Conservation (phyloP, 148 eudicot species). For the Tetragonia tetragonoides region DNA sequence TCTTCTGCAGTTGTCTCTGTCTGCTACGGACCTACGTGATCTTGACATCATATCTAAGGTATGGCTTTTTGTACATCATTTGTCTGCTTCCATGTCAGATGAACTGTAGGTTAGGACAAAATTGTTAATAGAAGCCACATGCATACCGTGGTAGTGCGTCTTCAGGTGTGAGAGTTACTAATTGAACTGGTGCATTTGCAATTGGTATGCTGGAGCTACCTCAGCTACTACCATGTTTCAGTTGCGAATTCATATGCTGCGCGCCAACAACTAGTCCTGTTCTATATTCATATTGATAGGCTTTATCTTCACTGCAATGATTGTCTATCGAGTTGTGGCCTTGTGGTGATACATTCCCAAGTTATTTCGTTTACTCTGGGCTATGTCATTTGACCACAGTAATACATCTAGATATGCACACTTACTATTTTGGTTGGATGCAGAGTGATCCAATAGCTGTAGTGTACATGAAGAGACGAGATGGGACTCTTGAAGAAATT, state of each 20-base stretch:
- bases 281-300: not conserved
- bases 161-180: not conserved
- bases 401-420: not conserved
- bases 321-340: not conserved
- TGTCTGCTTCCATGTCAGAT: not conserved
- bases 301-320: not conserved
- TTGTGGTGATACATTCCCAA: not conserved
- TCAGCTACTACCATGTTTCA: slow-evolving; percentile 2
- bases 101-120: not conserved
- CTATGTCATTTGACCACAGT: not conserved
- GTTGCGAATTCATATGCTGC: not conserved
- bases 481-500: slow-evolving; percentile 73
- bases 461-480: slow-evolving; percentile 60
- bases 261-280: not conserved
- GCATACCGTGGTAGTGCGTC: not conserved
- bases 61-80: slow-evolving; percentile 16
- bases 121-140: not conserved
- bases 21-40: slow-evolving; percentile 73
- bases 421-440: slow-evolving; percentile 18
- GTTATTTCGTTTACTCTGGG: not conserved
- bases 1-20: slow-evolving; percentile 66
- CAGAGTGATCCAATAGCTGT: slow-evolving; percentile 99
- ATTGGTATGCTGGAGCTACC: not conserved
- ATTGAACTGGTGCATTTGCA: not conserved
- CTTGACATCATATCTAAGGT: slow-evolving; percentile 79